Evolutionary conservation across 1,139 yeast species (phyloP).

Genomic region (Candida sanyaensis): DNA sequence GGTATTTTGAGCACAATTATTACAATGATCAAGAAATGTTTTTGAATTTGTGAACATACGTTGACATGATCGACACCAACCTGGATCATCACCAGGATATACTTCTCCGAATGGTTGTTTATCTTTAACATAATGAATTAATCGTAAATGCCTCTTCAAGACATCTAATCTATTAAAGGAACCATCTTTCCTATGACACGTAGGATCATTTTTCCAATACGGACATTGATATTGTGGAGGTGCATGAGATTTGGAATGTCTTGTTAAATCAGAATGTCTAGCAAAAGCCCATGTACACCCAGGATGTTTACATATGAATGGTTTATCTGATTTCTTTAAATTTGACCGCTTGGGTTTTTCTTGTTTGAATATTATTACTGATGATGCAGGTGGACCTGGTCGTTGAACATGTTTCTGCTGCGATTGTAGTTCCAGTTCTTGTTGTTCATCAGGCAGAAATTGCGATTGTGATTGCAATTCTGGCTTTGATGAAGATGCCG

Average conservation of each 20-base stretch:
- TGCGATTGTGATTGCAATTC: background rate
- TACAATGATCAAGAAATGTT: slow-evolving; percentile 65
- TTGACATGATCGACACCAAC: slow-evolving; percentile 68
- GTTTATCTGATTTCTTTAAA: slow-evolving; percentile 8
- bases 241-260: slow-evolving; percentile 65
- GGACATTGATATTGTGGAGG: slow-evolving; percentile 72
- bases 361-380: slow-evolving; percentile 2
- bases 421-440: background rate
- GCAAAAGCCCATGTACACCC: slow-evolving; percentile 71
- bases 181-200: slow-evolving; percentile 75
- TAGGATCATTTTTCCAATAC: slow-evolving; percentile 63
- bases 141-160: slow-evolving; percentile 63
- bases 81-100: slow-evolving; percentile 46
- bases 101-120: slow-evolving; percentile 23
- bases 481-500: background rate
- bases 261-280: slow-evolving; percentile 63
- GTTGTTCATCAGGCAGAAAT: too few relatives aligned
- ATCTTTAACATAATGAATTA: slow-evolving; percentile 65
- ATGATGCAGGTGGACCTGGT: background rate
- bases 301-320: slow-evolving; percentile 49
- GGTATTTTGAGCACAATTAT: slow-evolving; percentile 53
- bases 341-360: slow-evolving; percentile 1
- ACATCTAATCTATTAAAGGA: slow-evolving; percentile 72
- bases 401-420: background rate
- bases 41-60: slow-evolving; percentile 57